Base-by-base conservation (phyloP, 192 early-diverging fungal species). In the Dissophora globulifera region DNA sequence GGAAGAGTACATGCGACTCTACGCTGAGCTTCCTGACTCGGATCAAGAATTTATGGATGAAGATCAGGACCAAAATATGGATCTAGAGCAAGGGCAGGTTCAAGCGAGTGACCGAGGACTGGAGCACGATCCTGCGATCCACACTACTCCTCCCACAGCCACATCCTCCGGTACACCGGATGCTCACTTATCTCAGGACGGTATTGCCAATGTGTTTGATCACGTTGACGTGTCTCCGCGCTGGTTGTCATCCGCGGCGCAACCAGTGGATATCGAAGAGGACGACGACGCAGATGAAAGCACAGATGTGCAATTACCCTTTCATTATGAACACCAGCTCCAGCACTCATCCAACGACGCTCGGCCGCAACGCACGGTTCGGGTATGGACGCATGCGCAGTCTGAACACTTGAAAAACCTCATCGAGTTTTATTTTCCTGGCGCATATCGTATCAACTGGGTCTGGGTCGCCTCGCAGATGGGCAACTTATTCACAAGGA, bases 401-500 rank as follows among this genome's bases (percentile, higher is more conserved):
- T 76, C 72, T 9, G 72, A 76, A 33, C 49, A 54, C 13, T 58
- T 76, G 20, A 76, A 67, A 33, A 62, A 66, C 22, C 51, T 76
- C 16, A 61, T 76, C 26, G 72, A 76, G 29, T 47, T 76, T n/a
- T 62, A 66, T 27, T 76, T 76, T n/a, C 72, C 72, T 0, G 72
- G 72, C 4, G 50, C 72, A 0, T 76, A 76, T 33, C 62, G 72
- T 13, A 76, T 76, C 25, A 76, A 76, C 52, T 76, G 72, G 72
- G 72, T 67, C 16, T 76, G 72, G 72, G 63, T 76, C 2, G 72
- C 72, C 4, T 61, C 72, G 10, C 72, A 76, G 38, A 67, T 76
- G 63, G 72, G 72, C 0, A 76, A 76, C 22, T 43, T 50, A 20
- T 76, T 76, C 31, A 76, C 72, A 9, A 30, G 72, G 13, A 76